Conservation (phyloP, 495 filamentous ascomycete genomes). For the Bacidia rubella region DNA sequence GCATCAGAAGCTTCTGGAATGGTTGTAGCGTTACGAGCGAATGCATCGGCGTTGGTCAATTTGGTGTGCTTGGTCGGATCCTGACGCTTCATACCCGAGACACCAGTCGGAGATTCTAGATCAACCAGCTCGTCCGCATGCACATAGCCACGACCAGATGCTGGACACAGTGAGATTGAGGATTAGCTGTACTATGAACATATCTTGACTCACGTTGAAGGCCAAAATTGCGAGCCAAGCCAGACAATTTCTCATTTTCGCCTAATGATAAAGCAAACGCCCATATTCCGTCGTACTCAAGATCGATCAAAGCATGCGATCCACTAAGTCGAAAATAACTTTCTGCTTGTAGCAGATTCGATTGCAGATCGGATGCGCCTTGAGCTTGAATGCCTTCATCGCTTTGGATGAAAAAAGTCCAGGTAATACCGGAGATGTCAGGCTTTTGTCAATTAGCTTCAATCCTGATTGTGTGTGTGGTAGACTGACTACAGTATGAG, state of each 20-base stretch:
- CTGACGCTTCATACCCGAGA: background rate
- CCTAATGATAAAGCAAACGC: background rate
- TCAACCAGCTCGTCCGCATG: background rate
- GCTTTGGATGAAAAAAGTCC: too few species aligned
- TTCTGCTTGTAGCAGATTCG: background rate
- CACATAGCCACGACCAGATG: background rate
- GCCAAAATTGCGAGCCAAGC: background rate
- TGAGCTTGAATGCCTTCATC: too few species aligned
- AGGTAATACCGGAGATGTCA: too few species aligned
- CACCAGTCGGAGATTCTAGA: background rate
- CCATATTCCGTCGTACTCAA: background rate
- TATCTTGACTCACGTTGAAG: background rate
- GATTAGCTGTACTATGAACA: background rate
- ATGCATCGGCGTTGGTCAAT: background rate
- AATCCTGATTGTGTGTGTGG: background rate
- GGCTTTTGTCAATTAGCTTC: too few species aligned
- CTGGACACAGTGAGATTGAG: background rate
- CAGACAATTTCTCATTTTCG: background rate
- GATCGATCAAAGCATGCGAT: background rate
- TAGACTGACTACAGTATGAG: constrained; percentile 18
- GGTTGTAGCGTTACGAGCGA: background rate
- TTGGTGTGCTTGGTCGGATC: background rate
- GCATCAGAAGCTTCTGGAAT: background rate
- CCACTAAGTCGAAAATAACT: background rate
- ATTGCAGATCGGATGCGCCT: background rate